Conservation (phyloP, 805 yeast genomes). For the Pichia sporocuriosa region DNA sequence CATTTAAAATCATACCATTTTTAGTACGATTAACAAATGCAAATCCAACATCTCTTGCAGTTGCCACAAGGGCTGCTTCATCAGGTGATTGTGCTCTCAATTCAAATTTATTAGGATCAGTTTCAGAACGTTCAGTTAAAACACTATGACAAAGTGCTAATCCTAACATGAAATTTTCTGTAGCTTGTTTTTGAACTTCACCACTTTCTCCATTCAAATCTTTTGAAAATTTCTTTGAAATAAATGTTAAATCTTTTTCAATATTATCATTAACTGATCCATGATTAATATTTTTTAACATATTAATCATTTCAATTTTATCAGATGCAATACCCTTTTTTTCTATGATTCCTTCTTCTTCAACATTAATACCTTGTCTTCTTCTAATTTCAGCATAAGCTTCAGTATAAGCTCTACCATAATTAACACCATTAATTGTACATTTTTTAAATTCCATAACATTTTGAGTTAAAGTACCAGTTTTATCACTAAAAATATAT, state of each 20-base stretch:
- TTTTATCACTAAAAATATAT: constrained; percentile 76
- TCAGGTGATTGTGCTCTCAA: constrained; percentile 81
- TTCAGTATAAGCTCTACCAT: constrained; percentile 79
- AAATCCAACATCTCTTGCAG: constrained; percentile 75
- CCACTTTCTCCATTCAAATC: constrained; percentile 52
- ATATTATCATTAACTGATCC: constrained; percentile 32
- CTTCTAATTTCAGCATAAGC: constrained; percentile 74
- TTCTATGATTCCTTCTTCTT: constrained; percentile 34
- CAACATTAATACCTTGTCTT: constrained; percentile 71
- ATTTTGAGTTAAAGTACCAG: constrained; percentile 79
- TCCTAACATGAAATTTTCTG: constrained; percentile 71
- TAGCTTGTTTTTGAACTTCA: constrained; percentile 45
- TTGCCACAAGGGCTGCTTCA: constrained; percentile 78
- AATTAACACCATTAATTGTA: constrained; percentile 63
- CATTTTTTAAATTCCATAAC: constrained; percentile 82
- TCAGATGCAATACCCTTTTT: constrained; percentile 50
- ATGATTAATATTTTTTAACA: constrained; percentile 33
- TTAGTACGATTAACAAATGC: constrained; percentile 60
- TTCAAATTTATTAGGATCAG: constrained; percentile 46
- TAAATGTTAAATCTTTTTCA: constrained; percentile 56
- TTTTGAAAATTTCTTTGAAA: constrained; percentile 58
- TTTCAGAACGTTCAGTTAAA: constrained; percentile 58
- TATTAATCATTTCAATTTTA: constrained; percentile 49
- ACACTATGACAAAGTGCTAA: constrained; percentile 78
- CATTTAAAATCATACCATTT: constrained; percentile 57